Base-by-base conservation (phyloP, 2,329 filamentous ascomycete species). In the Aspergillus aculeatus region DNA sequence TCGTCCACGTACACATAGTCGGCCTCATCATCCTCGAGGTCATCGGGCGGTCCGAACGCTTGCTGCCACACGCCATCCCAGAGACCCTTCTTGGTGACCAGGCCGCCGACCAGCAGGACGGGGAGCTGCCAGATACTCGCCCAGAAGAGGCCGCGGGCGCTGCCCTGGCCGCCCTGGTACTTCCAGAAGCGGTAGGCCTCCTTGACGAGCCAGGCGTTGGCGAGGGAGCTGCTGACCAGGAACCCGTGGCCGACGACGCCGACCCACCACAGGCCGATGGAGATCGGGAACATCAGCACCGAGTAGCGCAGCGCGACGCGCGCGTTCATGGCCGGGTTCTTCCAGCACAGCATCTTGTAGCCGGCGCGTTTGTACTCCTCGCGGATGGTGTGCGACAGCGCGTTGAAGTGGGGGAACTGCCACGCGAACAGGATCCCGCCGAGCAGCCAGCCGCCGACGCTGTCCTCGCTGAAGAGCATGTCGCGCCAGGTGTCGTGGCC, bases 381-480 rank as follows among this genome's bases (percentile, higher is more conserved):
- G 21, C 92, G 84, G 62, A 98, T 96, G 4, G 86, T 82, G 85
- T 94, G 96, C 50, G 90, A 93, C 23, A 99, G 82, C 1, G 93
- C 89, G 83, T 97, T 98, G 80, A 99, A 99, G 78, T 99, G 95
- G 3, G 95, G 92, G 72, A 99, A 98, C 73, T 99, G 94, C 95
- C 95, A 99, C 12, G 92, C 89, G 66, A 96, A 96, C 5, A 99
- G 81, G 6, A 98, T 79, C 0, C 84, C 86, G 1, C 91, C 94
- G 14, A 97, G 81, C 0, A 98, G 79, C 95, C 95, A 99, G 4
- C 94, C 95, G 5, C 95, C 95, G 11, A 87, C 78, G 26, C 81
- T 83, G 74, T 86, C 70, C 73, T 88, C 73, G 69, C 90, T 88
- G 58, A 96, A 85, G 0, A 96, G 80, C 44, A 96, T 83, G 71